Evolutionary conservation across 202 grass and related monocot species (phyloP), one percentile per base, ranked within the genome.

Genomic region (Zoysia matrella): DNA sequence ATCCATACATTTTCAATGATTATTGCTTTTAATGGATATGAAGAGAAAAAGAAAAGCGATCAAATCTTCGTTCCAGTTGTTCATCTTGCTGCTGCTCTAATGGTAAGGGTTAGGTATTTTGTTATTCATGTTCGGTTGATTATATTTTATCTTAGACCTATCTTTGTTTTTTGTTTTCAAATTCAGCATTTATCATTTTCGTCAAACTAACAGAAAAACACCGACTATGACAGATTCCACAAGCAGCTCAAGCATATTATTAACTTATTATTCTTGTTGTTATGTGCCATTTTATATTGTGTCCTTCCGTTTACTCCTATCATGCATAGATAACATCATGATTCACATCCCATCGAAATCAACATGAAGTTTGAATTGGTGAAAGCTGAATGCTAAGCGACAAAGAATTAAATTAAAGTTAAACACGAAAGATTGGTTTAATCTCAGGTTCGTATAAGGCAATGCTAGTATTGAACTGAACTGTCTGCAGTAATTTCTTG

Each of bases 1-100:
- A 89, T 98, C 81, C 96, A 95, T 88, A 95, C 96, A 11, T 95
- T 86, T 83, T 98, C 91, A 50, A 98, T 98, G 96, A 85, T 95
- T 52, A 87, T 98, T 93, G 96, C 96, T 83, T 98, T 95, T 85
- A 95, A 93, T 81, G 96, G 89, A 83, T 98, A 98, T 68, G 78
- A 22, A 11, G 87, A 98, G 82, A 90, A 83, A 60, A 91, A 88
- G 80, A 95, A 84, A 88, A 88, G 51, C 16, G 91, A 98, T 64
- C 90, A 90, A 82, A 69, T 92, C 39, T 87, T 93, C 44, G 87
- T 78, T 56, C 96, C 96, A 75, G 49, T 85, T 81, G 46, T 91
- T 82, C 96, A 98, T 82, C 45, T 93, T 49, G 79, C 90, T 87
- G 92, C 92, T 79, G 77, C 89, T 87, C 68, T 87, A 69, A 83